A percentile compares a stretch with the other conserved stretches of the same genome.
These are phyloP conservation scores for Furcasterigmium furcatum DNA, from an alignment of 2,329 filamentous ascomycete genomes.

Conservation along the genomic window DNA sequence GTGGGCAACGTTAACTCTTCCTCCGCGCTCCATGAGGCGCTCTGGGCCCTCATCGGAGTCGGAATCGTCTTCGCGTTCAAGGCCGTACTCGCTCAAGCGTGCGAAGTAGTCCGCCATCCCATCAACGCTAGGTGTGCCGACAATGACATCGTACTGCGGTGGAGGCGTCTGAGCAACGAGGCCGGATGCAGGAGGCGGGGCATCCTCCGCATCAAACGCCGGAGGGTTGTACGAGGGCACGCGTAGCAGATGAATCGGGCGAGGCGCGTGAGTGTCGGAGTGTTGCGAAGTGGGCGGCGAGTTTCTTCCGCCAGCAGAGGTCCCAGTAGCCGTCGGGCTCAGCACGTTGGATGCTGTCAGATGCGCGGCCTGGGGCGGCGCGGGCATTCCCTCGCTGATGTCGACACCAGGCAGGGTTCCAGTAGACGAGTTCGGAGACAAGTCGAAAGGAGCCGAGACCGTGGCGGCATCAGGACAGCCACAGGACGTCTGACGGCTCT, in stretches of 20 bases:
- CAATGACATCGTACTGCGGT: conserved; percentile 77
- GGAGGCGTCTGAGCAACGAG: conserved; percentile 64
- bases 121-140: conserved; percentile 66
- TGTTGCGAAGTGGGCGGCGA: conserved; percentile 9
- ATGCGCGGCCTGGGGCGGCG: conserved; percentile 55
- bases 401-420: conserved; percentile 41
- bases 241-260: conserved; percentile 82
- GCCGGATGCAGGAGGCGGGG: conserved; percentile 50
- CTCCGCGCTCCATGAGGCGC: conserved; percentile 46
- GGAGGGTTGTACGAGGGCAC: conserved; percentile 86
- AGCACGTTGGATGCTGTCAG: conserved; percentile 24
- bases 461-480: conserved; percentile 54
- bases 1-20: conserved; percentile 55
- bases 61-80: conserved; percentile 39
- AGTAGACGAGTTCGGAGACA: conserved; percentile 58
- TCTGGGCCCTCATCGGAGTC: conserved; percentile 39
- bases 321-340: conserved; percentile 14
- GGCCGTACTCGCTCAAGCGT: conserved; percentile 70
- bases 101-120: conserved; percentile 83
- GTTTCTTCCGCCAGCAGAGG: conserved; percentile 1
- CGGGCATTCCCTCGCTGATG: conserved; percentile 30
- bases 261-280: conserved; percentile 25
- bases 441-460: conserved; percentile 63
- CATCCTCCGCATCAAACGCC: conserved; percentile 77
- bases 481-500: conserved; percentile 44